phyloP scores from a whole-genome alignment of 2,329 filamentous ascomycete genomes.

The Xylariaceae sp. region DNA sequence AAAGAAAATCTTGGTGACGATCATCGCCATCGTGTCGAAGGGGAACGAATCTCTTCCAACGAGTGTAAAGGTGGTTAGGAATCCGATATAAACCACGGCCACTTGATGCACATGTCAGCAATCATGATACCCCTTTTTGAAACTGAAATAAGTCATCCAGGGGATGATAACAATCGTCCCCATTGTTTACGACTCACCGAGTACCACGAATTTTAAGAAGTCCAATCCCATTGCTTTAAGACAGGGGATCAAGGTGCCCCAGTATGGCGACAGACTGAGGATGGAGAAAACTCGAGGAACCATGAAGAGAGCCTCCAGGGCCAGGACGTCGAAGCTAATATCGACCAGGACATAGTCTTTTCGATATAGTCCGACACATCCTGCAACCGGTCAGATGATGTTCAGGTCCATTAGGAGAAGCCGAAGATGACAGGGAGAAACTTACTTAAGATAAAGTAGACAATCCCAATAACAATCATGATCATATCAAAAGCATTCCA shows the following conservation, averaged over 20 bases:
- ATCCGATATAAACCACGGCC: conserved; percentile 65
- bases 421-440: conserved; percentile 24
- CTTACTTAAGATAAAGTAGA: conserved; percentile 69
- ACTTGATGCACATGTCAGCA: conserved; percentile 11
- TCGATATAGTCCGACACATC: conserved; percentile 60
- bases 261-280: conserved; percentile 81
- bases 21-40: conserved; percentile 65
- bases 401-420: neutral
- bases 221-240: conserved; percentile 93
- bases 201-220: conserved; percentile 67
- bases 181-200: conserved; percentile 58
- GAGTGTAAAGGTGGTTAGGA: conserved; percentile 79
- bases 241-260: conserved; percentile 83
- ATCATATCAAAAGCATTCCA: conserved; percentile 71
- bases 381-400: conserved; percentile 36
- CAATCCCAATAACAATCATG: conserved; percentile 67
- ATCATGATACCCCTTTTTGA: neutral
- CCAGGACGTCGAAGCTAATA: conserved; percentile 80
- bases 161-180: neutral
- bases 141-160: too few relatives aligned
- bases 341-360: conserved; percentile 62
- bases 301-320: conserved; percentile 82
- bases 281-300: conserved; percentile 85
- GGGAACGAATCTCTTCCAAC: conserved; percentile 66
- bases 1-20: conserved; percentile 75